Evolutionary conservation across 768 basidiomycete species (phyloP).

Genomic region (Cystofilobasidium capitatum): DNA sequence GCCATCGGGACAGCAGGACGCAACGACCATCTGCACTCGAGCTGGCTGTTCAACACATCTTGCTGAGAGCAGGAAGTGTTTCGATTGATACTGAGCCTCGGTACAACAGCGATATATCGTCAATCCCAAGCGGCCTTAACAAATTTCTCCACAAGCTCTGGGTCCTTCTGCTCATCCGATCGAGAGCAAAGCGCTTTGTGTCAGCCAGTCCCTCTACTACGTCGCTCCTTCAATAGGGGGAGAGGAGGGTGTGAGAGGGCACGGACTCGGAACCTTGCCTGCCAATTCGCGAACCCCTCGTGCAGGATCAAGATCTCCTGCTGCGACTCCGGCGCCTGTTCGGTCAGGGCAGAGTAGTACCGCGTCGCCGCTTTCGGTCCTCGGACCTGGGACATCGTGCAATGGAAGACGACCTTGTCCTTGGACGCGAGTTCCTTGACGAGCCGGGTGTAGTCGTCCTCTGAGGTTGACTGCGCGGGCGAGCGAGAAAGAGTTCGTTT

Average conservation of each 20-base stretch:
- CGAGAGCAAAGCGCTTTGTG: not conserved
- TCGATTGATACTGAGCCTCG: too few species aligned
- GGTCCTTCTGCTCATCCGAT: not conserved
- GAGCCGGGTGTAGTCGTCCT: not conserved
- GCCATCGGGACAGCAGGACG: too few species aligned
- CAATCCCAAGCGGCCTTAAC: conserved; percentile 10
- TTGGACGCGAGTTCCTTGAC: not conserved
- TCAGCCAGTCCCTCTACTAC: not conserved
- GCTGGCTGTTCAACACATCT: too few species aligned
- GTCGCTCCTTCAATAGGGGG: not conserved
- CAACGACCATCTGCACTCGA: too few species aligned
- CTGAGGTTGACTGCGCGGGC: not conserved
- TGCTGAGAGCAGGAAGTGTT: too few species aligned
- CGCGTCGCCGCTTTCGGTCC: conserved; percentile 8
- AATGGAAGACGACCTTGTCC: conserved; percentile 15
- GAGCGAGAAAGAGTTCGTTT: not conserved
- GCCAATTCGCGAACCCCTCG: conserved; percentile 4
- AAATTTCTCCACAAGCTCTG: conserved; percentile 9
- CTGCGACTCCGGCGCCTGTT: not conserved
- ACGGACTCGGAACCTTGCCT: conserved; percentile 8
- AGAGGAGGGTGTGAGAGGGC: not conserved
- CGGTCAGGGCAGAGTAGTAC: not conserved
- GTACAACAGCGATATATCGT: too few species aligned
- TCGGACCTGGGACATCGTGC: conserved; percentile 5
- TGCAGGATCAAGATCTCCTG: conserved; percentile 7